These are phyloP conservation scores for Solanum lignicaule DNA, from an alignment of 257 asterid genomes.

Conservation along the genomic window DNA sequence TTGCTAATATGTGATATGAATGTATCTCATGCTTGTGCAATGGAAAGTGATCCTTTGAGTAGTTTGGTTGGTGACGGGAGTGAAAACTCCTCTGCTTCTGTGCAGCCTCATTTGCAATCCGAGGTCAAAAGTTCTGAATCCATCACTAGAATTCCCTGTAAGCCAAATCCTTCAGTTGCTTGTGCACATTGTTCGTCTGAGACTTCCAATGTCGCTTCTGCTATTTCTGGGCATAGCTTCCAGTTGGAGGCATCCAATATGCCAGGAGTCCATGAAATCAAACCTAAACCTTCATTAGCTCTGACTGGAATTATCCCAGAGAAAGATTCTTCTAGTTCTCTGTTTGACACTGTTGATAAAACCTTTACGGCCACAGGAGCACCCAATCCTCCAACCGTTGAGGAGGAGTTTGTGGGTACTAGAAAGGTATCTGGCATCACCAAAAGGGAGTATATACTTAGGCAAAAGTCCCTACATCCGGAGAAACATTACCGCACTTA, in stretches of 20 bases:
- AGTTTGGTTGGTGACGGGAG: constrained; percentile 30
- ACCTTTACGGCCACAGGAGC: constrained; percentile 44
- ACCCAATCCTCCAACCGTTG: constrained; percentile 27
- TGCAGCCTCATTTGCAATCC: constrained; percentile 20
- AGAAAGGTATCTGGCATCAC: constrained; percentile 64
- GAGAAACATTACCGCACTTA: constrained; percentile 62
- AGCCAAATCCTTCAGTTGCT: constrained; percentile 28
- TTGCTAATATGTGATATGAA: constrained; percentile 89
- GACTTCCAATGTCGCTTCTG: constrained; percentile 17
- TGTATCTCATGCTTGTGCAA: constrained; percentile 79
- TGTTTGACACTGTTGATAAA: constrained; percentile 27
- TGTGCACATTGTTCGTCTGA: constrained; percentile 33
- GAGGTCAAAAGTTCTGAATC: constrained; percentile 38
- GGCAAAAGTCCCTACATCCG: constrained; percentile 64
- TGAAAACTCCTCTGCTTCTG: constrained; percentile 25
- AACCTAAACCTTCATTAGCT: constrained; percentile 23
- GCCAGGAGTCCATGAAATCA: constrained; percentile 17
- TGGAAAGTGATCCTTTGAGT: constrained; percentile 57
- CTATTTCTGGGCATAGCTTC: constrained; percentile 29
- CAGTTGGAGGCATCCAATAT: constrained; percentile 35
- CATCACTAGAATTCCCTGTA: constrained; percentile 27
- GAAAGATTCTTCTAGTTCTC: constrained; percentile 28
- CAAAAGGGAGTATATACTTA: constrained; percentile 60
- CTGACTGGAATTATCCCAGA: constrained; percentile 28
- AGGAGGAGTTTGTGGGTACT: constrained; percentile 56